These are phyloP conservation scores for Moelleriella libera DNA, from an alignment of 2,329 filamentous ascomycete species.

Conservation along the genomic window DNA sequence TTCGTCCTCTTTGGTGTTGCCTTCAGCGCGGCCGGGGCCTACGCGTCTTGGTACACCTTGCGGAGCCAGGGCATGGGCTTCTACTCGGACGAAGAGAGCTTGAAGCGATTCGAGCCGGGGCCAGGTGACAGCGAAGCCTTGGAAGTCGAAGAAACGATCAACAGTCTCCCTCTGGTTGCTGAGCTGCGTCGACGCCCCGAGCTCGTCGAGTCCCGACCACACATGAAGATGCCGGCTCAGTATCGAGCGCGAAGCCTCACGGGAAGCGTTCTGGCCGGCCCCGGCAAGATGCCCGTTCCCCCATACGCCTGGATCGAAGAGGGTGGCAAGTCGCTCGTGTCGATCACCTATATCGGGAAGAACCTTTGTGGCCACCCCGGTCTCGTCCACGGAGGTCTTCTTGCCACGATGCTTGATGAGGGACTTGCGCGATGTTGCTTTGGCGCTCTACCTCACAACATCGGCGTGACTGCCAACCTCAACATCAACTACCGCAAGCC, in stretches of 20 bases:
- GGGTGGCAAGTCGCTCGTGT: conserved; percentile 53
- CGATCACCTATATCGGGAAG: conserved; percentile 62
- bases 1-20: conserved; percentile 15
- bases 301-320: conserved; percentile 65
- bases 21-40: conserved; percentile 17
- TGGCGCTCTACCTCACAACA: conserved; percentile 70
- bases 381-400: conserved; percentile 77
- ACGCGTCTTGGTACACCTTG: conserved; percentile 21
- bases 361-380: conserved; percentile 81
- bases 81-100: conserved; percentile 54
- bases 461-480: conserved; percentile 76
- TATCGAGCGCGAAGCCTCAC: conserved; percentile 68
- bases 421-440: conserved; percentile 81
- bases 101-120: conserved; percentile 46
- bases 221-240: conserved; percentile 66
- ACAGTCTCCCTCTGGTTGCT: conserved; percentile 59
- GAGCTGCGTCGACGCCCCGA: conserved; percentile 51
- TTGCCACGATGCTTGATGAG: conserved; percentile 90
- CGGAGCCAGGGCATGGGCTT: conserved; percentile 21
- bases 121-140: conserved; percentile 31
- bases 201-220: conserved; percentile 66
- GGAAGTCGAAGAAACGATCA: conserved; percentile 60
- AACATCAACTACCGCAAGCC: conserved; percentile 74
- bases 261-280: conserved; percentile 62
- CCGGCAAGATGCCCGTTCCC: conserved; percentile 65